phyloP scores from a whole-genome alignment of 2,329 filamentous ascomycete genomes.

The Fusarium nygamai region DNA sequence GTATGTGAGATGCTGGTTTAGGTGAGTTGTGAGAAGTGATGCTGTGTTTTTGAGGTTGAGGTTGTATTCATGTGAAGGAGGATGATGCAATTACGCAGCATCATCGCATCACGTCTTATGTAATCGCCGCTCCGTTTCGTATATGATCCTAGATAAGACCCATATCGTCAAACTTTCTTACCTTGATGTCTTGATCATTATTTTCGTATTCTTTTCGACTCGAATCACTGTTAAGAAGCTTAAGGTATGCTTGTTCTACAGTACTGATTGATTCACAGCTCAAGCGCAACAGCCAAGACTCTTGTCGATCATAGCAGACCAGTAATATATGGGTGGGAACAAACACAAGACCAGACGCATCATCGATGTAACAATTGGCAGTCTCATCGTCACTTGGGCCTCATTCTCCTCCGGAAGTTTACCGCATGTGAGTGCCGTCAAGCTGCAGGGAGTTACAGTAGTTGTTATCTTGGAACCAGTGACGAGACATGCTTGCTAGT shows the following conservation, averaged over 20 bases:
- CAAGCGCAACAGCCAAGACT: not conserved
- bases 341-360: not conserved
- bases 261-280: not conserved
- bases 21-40: not conserved
- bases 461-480: not conserved
- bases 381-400: conserved; percentile 9
- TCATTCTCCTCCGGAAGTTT: conserved; percentile 17
- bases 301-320: conserved; percentile 2
- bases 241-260: not conserved
- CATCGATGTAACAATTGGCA: not conserved
- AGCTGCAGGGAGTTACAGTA: not conserved
- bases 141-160: not conserved
- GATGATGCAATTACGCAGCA: conserved; percentile 19
- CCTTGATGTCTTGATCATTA: not conserved
- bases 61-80: conserved; percentile 17
- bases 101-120: conserved; percentile 25
- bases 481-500: not conserved
- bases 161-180: not conserved
- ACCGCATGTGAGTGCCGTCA: conserved; percentile 2
- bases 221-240: not conserved
- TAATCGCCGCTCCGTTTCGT: conserved; percentile 11
- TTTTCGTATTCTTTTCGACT: not conserved
- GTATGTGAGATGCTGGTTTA: not conserved
- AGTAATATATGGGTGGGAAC: not conserved
- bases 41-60: not conserved